Conservation (phyloP, 1,139 yeast species). For the Geotrichum candidum region DNA sequence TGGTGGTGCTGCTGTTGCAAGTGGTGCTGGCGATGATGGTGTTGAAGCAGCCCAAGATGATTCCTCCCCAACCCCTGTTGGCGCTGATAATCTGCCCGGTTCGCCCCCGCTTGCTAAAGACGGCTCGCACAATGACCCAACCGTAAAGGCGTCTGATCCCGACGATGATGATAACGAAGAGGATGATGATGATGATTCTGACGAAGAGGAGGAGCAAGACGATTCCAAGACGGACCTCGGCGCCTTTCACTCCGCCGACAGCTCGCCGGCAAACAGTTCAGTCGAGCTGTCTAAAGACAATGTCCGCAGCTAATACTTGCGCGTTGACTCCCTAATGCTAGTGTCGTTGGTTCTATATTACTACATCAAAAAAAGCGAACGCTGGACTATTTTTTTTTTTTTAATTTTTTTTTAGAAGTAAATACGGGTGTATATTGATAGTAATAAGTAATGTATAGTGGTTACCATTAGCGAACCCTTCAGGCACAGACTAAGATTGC, state of each 20-base stretch:
- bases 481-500: too few species aligned
- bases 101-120: neutral
- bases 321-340: neutral
- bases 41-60: neutral
- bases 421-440: neutral
- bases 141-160: neutral
- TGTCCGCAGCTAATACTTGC: neutral
- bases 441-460: neutral
- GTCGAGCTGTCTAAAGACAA: neutral
- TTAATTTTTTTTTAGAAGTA: neutral
- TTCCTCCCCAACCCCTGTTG: neutral
- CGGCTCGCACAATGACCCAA: neutral
- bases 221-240: neutral
- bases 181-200: neutral
- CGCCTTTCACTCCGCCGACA: neutral
- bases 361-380: neutral
- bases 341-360: neutral
- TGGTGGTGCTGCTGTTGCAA: neutral
- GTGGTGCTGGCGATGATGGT: neutral
- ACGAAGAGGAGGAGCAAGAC: neutral
- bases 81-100: neutral
- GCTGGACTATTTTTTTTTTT: neutral
- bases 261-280: neutral
- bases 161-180: neutral
- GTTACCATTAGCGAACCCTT: too few species aligned